These are phyloP conservation scores for Spathaspora passalidarum DNA, from an alignment of 805 yeast species.

Conservation along the genomic window DNA sequence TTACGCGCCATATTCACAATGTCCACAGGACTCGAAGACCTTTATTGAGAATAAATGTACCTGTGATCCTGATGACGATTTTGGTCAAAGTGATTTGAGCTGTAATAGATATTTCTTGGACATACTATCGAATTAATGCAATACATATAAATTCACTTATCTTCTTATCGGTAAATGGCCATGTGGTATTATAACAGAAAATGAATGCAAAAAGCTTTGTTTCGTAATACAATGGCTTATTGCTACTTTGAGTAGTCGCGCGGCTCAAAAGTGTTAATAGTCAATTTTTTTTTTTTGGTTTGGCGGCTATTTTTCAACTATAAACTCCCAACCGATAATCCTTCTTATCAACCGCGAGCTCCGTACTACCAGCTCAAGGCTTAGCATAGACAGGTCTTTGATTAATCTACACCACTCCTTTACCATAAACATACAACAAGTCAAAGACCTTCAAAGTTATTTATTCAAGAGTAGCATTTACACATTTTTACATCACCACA, in stretches of 20 bases:
- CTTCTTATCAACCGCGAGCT: too few species aligned
- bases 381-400: not conserved
- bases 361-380: not conserved
- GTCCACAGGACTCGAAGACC: slow-evolving; percentile 43
- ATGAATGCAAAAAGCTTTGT: too few species aligned
- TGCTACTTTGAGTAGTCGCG: not conserved
- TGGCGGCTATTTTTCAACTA: not conserved
- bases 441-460: not conserved
- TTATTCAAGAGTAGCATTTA: not conserved
- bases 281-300: too few species aligned
- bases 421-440: not conserved
- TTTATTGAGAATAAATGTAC: slow-evolving; percentile 27
- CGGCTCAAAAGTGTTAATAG: not conserved
- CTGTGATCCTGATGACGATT: slow-evolving; percentile 39
- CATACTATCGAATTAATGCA: not conserved
- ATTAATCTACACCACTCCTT: not conserved
- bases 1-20: slow-evolving; percentile 65
- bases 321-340: too few species aligned
- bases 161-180: not conserved
- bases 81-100: slow-evolving; percentile 20
- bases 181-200: too few species aligned
- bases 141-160: too few species aligned
- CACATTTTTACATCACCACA: too few species aligned
- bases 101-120: slow-evolving; percentile 18
- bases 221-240: too few species aligned